Evolutionary conservation across 2,329 filamentous ascomycete genomes (phyloP), one percentile per base, ranked within the genome.

Genomic region (Talaromyces piceae): DNA sequence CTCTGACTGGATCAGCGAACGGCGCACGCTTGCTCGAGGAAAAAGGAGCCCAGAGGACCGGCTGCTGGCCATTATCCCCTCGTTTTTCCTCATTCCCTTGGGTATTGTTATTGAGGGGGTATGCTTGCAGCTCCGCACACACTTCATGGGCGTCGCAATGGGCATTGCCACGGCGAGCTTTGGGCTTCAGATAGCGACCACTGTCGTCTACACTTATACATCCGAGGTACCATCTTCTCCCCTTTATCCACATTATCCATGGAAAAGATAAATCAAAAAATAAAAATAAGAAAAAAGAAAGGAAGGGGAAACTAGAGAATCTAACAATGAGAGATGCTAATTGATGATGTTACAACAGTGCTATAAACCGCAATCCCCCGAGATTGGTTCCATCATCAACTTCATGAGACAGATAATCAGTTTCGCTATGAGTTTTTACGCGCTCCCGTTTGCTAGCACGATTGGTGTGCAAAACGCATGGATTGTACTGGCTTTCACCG

Each of bases 161-260:
- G 73, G 71, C 12, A 69, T 79, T 2, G 74, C 70, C 0, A 72
- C 73, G 7, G 78, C 78, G 47, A 68, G 74, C 3, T 71, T 78
- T 50, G 76, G 76, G 3, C 41, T 59, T 18, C 56, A 59, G 51
- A 39, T 58, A 2, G 53, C 54, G 6, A 57, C 57, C 16, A 59
- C 57, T 0, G 50, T 56, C 13, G 54, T 52, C 7, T 59, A 57
- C 23, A 46, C 57, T 0, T 59, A 59, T 43, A 43, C 39, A 25
- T 43, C 39, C 3, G 39, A 43, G 39, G 39, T 43, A 43, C n/a
- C n/a, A n/a, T n/a, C n/a, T 37, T 5, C 20, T 4, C 13, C 30
- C 16, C 5, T 18, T 20, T 18, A 20, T 4, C 6, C 11, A 37
- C 16, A 13, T 37, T 18, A 8, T 7, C n/a, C n/a, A 13, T 9